These are phyloP conservation scores for Tephrocybe sp. DNA, from an alignment of 768 basidiomycete species.

Conservation along the genomic window DNA sequence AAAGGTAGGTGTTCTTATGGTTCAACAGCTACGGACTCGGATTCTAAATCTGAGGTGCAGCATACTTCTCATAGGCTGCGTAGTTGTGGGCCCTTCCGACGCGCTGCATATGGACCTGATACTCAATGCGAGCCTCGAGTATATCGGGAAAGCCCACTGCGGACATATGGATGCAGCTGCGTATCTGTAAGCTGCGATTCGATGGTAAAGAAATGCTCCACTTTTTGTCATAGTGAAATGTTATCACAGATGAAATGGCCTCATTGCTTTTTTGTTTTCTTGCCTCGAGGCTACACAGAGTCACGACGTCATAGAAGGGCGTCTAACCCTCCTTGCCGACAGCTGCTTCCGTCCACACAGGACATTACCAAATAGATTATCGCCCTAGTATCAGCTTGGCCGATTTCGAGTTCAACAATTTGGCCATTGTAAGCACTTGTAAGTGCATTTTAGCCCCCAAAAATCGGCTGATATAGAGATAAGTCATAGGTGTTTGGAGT, in stretches of 20 bases:
- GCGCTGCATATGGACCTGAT: too few relatives aligned
- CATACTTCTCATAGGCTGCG: neutral
- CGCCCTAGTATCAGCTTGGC: neutral
- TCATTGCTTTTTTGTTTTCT: neutral
- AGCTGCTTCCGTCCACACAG: neutral
- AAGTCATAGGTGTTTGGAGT: too few relatives aligned
- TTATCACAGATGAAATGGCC: too few relatives aligned
- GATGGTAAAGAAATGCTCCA: neutral
- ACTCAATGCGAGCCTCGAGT: too few relatives aligned
- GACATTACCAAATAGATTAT: constrained; percentile 6
- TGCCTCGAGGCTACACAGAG: constrained; percentile 1
- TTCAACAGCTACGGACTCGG: neutral
- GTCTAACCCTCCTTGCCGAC: neutral
- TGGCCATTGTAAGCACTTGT: too few relatives aligned
- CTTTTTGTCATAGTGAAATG: too few relatives aligned
- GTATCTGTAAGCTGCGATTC: too few relatives aligned
- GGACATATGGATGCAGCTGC: too few relatives aligned
- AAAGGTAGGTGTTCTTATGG: neutral
- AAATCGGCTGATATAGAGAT: too few relatives aligned
- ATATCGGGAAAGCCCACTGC: too few relatives aligned
- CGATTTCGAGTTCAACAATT: neutral
- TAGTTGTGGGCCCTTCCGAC: neutral
- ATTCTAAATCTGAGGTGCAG: neutral
- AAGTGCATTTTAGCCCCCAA: too few relatives aligned
- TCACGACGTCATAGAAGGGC: constrained; percentile 3